Conservation (phyloP, 768 basidiomycete genomes). For the Boletus pseudo-olivaceus region DNA sequence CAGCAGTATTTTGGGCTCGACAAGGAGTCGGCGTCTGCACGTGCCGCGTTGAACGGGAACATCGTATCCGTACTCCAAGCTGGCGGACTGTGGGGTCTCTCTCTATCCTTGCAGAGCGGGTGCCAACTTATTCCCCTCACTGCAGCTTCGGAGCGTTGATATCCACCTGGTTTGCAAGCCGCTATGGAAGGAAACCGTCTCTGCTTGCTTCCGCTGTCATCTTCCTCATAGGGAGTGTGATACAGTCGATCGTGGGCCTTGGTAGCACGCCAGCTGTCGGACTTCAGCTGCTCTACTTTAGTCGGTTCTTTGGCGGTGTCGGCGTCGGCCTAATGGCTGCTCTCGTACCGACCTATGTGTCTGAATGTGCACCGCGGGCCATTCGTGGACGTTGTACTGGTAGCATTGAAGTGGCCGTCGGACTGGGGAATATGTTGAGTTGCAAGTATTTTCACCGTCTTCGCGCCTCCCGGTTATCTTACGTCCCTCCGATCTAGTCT, state of each 20-base stretch:
- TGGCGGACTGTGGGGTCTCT: conserved; percentile 32
- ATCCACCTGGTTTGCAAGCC: conserved; percentile 27
- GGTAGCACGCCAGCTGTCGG: conserved; percentile 25
- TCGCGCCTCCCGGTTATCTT: background rate
- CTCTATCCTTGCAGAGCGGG: too few relatives aligned
- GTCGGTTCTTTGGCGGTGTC: conserved; percentile 47
- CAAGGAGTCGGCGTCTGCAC: conserved; percentile 19
- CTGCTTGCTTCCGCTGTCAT: conserved; percentile 31
- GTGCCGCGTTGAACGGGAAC: conserved; percentile 32
- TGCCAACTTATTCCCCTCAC: background rate
- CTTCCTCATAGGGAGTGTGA: conserved; percentile 33
- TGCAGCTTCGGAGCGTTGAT: conserved; percentile 24
- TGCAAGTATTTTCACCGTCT: conserved; percentile 22
- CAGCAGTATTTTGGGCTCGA: conserved; percentile 34
- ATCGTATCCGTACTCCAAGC: conserved; percentile 38
- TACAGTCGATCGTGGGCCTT: conserved; percentile 35
- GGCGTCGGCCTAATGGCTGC: conserved; percentile 41
- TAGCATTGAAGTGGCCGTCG: conserved; percentile 31
- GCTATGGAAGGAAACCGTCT: conserved; percentile 35
- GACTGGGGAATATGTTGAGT: conserved; percentile 34
- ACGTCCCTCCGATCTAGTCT: conserved; percentile 22
- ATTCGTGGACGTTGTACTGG: conserved; percentile 39
- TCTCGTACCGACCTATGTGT: conserved; percentile 36
- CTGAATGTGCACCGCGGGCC: conserved; percentile 35
- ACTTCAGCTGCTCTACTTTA: conserved; percentile 30